Conservation (phyloP, 306 rosid genomes). For the Glycyrrhiza uralensis region DNA sequence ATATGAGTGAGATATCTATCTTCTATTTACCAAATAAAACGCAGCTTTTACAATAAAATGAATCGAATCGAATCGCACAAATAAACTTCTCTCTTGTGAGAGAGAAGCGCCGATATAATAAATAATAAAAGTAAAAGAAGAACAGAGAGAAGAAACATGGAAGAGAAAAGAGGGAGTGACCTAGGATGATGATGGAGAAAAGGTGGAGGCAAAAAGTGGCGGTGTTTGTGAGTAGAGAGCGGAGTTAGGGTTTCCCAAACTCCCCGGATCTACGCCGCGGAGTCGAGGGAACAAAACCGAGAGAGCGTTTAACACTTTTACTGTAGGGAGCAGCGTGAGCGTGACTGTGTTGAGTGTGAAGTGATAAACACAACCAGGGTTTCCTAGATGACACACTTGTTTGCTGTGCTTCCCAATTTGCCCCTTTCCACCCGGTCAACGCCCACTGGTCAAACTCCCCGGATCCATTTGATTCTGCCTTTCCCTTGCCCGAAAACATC, state of each 20-base stretch:
- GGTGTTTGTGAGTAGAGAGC: background rate
- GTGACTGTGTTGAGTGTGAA: background rate
- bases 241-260: constrained; percentile 58
- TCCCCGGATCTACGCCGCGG: constrained; percentile 85
- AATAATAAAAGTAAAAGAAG: too few relatives aligned
- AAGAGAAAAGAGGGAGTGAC: background rate
- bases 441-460: constrained; percentile 3
- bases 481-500: background rate
- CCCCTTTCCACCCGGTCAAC: constrained; percentile 18
- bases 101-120: background rate
- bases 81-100: background rate
- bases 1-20: too few relatives aligned
- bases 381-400: background rate
- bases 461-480: background rate
- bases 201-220: background rate
- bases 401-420: constrained; percentile 21
- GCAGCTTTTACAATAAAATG: background rate
- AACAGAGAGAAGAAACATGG: too few relatives aligned
- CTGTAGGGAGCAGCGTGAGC: background rate
- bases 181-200: constrained; percentile 10
- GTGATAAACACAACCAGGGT: constrained; percentile 9
- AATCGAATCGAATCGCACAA: background rate
- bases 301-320: background rate
- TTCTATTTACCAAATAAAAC: background rate
- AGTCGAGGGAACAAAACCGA: constrained; percentile 33